These are phyloP conservation scores for Aspergillus biplanus DNA, from an alignment of 495 filamentous ascomycete species.

Conservation along the genomic window DNA sequence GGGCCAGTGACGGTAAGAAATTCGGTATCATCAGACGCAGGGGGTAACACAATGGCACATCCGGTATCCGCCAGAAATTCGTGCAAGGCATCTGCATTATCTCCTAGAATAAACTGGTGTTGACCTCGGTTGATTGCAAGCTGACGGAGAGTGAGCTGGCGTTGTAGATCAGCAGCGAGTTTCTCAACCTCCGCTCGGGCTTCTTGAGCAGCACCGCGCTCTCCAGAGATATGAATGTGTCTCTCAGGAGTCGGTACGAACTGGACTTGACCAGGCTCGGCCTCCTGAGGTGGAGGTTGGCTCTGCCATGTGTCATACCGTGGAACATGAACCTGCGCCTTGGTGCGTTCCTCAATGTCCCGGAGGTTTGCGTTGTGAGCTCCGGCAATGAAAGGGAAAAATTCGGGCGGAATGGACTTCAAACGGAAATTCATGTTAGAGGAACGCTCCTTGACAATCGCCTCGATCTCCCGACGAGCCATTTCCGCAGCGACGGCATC, in stretches of 20 bases:
- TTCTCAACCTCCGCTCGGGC: constrained; percentile 79
- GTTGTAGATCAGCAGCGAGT: constrained; percentile 69
- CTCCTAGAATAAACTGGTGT: constrained; percentile 90
- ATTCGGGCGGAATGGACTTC: constrained; percentile 83
- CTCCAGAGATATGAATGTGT: constrained; percentile 83
- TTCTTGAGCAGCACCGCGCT: constrained; percentile 79
- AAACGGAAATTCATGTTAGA: constrained; percentile 78
- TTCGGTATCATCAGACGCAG: constrained; percentile 70
- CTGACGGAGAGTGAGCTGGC: constrained; percentile 70
- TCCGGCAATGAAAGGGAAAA: constrained; percentile 93
- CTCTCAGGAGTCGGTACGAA: constrained; percentile 68
- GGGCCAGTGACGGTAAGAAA: constrained; percentile 84
- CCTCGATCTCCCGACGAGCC: constrained; percentile 78
- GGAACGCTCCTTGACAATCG: constrained; percentile 82
- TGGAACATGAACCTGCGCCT: constrained; percentile 77
- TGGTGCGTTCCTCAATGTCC: constrained; percentile 69
- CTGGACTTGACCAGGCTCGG: constrained; percentile 63
- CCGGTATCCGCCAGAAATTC: constrained; percentile 89
- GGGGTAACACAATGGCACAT: constrained; percentile 83
- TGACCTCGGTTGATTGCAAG: constrained; percentile 74
- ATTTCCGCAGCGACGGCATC: constrained; percentile 81
- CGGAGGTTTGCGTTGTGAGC: constrained; percentile 69
- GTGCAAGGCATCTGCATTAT: constrained; percentile 73
- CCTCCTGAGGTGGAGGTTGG: constrained; percentile 69
- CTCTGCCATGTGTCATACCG: constrained; percentile 73